Base-by-base conservation (phyloP, 2,329 filamentous ascomycete genomes). In the Keithomyces neogunnii region DNA sequence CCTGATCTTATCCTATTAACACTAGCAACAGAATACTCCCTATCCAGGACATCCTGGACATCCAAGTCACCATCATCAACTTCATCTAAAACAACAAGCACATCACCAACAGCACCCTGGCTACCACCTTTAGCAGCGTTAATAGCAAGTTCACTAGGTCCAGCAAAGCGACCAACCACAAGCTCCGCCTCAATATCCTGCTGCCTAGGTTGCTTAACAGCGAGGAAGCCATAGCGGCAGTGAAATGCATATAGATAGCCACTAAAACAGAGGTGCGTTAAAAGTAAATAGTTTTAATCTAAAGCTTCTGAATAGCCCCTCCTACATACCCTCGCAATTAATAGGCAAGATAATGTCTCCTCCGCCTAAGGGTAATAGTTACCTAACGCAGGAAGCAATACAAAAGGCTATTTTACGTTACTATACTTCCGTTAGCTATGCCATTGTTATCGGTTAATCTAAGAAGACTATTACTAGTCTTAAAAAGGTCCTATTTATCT, bases 401-500 rank as follows among this genome's bases (percentile, higher is more conserved):
- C 81, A 85, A 60, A 80, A 82, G 61, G 78, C 78, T 32, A 81
- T 84, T 19, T 67, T 85, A 52, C 70, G 74, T n/a, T 84, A 85
- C 60, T 84, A 81, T 60, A 82, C 81, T 0, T 82, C 81, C 11
- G 81, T 85, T 42, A 82, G 82, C 45, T 85, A 85, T 63, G 82
- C 82, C 5, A 82, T 85, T 48, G 82, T 85, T 54, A 85, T 85
- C 62, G 82, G 82, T 2, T 73, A 82, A 36, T 85, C 82, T 0
- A 85, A 85, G 63, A 85, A 85, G 69, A 83, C 80, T 1, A 81
- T 85, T 1, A 78, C 81, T 5, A 82, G 82, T 1, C 60, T 85
- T 55, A 85, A 85, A 62, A 85, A 85, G 64, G 82, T 85, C 11
- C 70, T 85, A 8, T 81, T 85, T 55, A 82, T 85, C 19, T 85